Evolutionary conservation across 179 eudicot genomes (phyloP).

Genomic region (Gypsophila paniculata): DNA sequence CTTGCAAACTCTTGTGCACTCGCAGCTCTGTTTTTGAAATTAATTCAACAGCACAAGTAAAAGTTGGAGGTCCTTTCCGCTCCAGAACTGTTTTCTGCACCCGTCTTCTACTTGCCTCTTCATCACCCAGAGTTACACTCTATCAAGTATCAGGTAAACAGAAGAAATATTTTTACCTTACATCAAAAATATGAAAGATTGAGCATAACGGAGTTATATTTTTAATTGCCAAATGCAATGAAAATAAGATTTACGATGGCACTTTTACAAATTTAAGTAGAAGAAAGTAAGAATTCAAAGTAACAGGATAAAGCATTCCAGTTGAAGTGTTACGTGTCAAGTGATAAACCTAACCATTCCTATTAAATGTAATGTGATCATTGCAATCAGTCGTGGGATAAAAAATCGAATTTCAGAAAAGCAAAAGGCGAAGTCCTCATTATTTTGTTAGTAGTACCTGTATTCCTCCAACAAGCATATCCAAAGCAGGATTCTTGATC

Average conservation of each 20-base stretch:
- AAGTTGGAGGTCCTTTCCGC: constrained; percentile 92
- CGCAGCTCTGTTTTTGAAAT: constrained; percentile 73
- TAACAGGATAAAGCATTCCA: too few relatives aligned
- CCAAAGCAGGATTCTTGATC: constrained; percentile 85
- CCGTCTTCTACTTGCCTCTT: constrained; percentile 94
- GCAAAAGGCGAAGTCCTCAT: neutral
- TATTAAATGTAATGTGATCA: neutral
- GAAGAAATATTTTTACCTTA: constrained; percentile 4
- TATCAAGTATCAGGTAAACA: constrained; percentile 41
- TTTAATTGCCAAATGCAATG: neutral
- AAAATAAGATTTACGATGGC: neutral
- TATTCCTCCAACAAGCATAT: constrained; percentile 98
- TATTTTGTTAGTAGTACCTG: constrained; percentile 42
- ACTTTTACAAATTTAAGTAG: neutral
- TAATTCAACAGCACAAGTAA: constrained; percentile 74
- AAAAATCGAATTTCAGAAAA: neutral
- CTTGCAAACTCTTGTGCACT: constrained; percentile 69
- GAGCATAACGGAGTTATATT: neutral
- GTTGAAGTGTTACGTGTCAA: neutral
- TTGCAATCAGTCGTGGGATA: neutral
- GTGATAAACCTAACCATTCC: constrained; percentile 1
- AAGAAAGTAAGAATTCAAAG: neutral
- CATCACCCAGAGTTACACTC: constrained; percentile 98
- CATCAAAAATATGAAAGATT: neutral
- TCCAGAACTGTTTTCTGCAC: constrained; percentile 83